Base-by-base conservation (phyloP, 805 yeast genomes). In the Starmera amethionina region DNA sequence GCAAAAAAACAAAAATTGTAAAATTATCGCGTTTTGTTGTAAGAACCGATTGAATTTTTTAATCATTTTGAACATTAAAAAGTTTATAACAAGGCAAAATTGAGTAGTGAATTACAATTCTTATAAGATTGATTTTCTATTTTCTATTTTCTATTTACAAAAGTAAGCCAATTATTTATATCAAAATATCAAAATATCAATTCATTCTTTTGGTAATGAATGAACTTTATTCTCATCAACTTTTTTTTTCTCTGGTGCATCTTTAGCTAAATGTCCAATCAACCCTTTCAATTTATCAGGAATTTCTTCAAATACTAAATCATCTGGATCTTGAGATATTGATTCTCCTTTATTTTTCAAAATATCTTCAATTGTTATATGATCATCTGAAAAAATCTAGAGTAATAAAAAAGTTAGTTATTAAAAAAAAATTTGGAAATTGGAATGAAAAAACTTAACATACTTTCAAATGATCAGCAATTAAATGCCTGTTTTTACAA, bases 401-500 rank as follows among this genome's bases (percentile, higher is more conserved):
- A 62, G n/a, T n/a, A n/a, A n/a, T n/a, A n/a, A 51, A 22, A 18
- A 7, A 7, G 46, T 58, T 58, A 35, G 39, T 35, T 42, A 42
- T 40, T 40, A 28, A 32, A 15, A 15, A 12, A 14, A 12, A n/a
- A 13, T n/a, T 25, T 27, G 2, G 32, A 11, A 15, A 10, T 4
- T 31, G n/a, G n/a, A n/a, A n/a, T n/a, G 15, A 31, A 18, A 15
- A 15, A 34, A 19, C 13, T 8, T 29, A n/a, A 58, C 67, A 39
- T 48, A 65, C 70, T 54, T 77, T 80, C 43, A 82, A 62, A 55
- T 82, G 89, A 56, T 90, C 97, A 0, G 97, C 95, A 33, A 90
- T 89, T 54, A 90, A 64, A 56, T 90, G 97, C 47, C 96, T 75
- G 54, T 75, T 80, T 47, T 81, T 72, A 59, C 97, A 90, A 13